Conservation (phyloP, 805 yeast genomes). For the Schizosaccharomyces osmophilus region DNA sequence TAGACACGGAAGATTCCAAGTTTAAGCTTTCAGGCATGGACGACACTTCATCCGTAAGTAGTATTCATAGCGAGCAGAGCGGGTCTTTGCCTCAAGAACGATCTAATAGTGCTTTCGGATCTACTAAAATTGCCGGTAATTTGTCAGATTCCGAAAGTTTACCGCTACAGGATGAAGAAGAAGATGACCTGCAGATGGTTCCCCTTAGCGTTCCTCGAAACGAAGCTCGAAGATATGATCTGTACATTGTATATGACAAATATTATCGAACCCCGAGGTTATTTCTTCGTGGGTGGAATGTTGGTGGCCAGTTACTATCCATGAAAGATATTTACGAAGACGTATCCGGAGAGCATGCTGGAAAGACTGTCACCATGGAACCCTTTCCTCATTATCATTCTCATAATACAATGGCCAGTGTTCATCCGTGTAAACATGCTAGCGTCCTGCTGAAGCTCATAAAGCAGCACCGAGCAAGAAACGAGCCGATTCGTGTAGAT, state of each 20-base stretch:
- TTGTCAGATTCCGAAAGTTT: neutral
- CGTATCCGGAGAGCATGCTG: slow-evolving; percentile 70
- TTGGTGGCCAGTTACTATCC: slow-evolving; percentile 60
- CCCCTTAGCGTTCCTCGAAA: slow-evolving; percentile 6
- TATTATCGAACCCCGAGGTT: slow-evolving; percentile 89
- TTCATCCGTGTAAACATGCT: slow-evolving; percentile 91
- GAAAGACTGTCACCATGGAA: slow-evolving; percentile 91
- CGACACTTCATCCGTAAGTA: neutral
- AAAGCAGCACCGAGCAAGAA: slow-evolving; percentile 14
- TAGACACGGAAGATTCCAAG: neutral
- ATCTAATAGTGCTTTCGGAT: neutral
- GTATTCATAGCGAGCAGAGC: neutral
- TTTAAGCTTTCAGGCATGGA: neutral
- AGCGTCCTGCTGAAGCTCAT: slow-evolving; percentile 44
- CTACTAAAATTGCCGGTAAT: no score
- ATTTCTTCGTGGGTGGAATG: slow-evolving; percentile 67
- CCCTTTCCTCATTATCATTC: slow-evolving; percentile 53
- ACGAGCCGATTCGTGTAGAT: slow-evolving; percentile 56
- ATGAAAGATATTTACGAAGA: slow-evolving; percentile 90
- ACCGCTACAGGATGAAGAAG: slow-evolving; percentile 4
- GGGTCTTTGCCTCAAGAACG: neutral
- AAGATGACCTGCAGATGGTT: slow-evolving; percentile 8
- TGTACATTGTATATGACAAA: slow-evolving; percentile 79
- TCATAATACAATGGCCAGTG: slow-evolving; percentile 53
- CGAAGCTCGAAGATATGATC: slow-evolving; percentile 41